Percentiles rank a stretch among this genome's conserved stretches.
Evolutionary conservation across 148 eudicot genomes (phyloP).

Genomic region (Fagopyrum tataricum): DNA sequence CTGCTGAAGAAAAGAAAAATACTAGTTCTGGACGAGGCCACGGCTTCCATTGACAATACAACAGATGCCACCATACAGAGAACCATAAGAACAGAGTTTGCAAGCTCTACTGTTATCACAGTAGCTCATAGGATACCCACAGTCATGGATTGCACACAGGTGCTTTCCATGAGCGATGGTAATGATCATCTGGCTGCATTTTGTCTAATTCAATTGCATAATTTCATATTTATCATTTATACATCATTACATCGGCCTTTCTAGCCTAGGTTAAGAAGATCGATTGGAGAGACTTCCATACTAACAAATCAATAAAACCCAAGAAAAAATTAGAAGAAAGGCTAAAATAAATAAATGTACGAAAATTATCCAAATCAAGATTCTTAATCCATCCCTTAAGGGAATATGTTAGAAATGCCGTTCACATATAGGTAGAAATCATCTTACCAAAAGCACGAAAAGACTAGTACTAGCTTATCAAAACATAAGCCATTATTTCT

Average conservation of each 20-base stretch:
- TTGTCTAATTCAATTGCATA: neutral
- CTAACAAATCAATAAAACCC: no score
- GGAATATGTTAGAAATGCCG: no score
- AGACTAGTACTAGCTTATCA: neutral
- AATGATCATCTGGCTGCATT: neutral
- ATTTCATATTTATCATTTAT: neutral
- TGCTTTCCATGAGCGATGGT: constrained; percentile 41
- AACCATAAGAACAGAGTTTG: constrained; percentile 45
- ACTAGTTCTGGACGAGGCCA: constrained; percentile 58
- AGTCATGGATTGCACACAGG: constrained; percentile 48
- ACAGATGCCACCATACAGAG: constrained; percentile 47
- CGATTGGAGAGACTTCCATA: no score
- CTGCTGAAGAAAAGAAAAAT: constrained; percentile 40
- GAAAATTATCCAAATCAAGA: no score
- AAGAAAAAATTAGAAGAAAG: no score
- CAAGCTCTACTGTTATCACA: constrained; percentile 44
- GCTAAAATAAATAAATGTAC: no score
- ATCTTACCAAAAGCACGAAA: neutral
- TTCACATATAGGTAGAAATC: no score
- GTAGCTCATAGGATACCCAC: constrained; percentile 60
- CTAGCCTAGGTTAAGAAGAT: no score
- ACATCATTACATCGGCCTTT: neutral
- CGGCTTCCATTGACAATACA: constrained; percentile 60
- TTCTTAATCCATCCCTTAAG: no score
- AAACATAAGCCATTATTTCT: neutral